These are phyloP conservation scores for Magnaporthiopsis incrustans DNA, from an alignment of 2,329 filamentous ascomycete species.

Conservation along the genomic window DNA sequence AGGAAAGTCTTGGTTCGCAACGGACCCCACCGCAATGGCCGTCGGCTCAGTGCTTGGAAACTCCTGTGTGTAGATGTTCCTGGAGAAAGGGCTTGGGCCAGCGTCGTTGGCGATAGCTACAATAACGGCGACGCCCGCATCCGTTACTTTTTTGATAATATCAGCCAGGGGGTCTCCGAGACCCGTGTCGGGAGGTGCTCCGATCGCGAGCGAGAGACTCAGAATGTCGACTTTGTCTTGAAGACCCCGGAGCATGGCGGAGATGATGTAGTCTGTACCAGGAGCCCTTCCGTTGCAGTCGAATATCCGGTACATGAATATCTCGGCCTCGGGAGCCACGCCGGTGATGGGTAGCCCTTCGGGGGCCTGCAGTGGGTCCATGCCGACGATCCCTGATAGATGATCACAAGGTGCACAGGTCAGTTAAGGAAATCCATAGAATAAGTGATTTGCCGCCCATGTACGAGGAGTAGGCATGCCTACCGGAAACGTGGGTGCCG, in stretches of 20 bases:
- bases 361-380: constrained; percentile 6
- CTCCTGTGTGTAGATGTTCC: constrained; percentile 11
- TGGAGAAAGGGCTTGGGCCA: constrained; percentile 13
- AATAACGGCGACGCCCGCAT: constrained; percentile 16
- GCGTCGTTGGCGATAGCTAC: constrained; percentile 17
- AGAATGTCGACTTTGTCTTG: constrained; percentile 21
- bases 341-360: constrained; percentile 12
- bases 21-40: constrained; percentile 17
- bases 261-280: constrained; percentile 16
- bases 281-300: constrained; percentile 9
- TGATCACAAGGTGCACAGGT: not conserved
- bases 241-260: constrained; percentile 18
- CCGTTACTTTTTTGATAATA: constrained; percentile 10
- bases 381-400: constrained; percentile 6
- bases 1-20: constrained; percentile 14
- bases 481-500: constrained; percentile 6
- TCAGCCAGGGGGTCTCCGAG: constrained; percentile 12
- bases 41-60: constrained; percentile 13
- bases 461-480: too few relatives aligned
- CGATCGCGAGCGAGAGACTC: constrained; percentile 18
- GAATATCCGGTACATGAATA: constrained; percentile 17
- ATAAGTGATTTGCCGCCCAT: too few relatives aligned
- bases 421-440: not conserved
- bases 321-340: constrained; percentile 17
- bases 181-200: not conserved